Conservation (phyloP, 495 filamentous ascomycete species). For the Paragyromitra xinjiangensis region DNA sequence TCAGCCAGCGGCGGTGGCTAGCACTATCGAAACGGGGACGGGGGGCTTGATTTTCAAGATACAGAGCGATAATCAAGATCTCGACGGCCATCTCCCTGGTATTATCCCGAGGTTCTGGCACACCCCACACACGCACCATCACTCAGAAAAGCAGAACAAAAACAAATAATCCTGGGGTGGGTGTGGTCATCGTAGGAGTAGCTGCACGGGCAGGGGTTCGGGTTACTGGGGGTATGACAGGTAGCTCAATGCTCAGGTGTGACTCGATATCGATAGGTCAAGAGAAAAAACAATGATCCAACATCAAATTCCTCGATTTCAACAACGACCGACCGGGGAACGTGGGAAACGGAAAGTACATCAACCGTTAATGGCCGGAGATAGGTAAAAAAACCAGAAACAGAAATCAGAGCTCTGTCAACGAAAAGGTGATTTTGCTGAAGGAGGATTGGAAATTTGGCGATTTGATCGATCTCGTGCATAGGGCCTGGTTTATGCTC, state of each 20-base stretch:
- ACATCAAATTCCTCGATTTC: conserved; percentile 55
- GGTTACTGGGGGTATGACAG: conserved; percentile 46
- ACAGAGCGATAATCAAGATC: conserved; percentile 52
- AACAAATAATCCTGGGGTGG: conserved; percentile 43
- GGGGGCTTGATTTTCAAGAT: conserved; percentile 52
- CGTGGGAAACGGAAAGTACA: conserved; percentile 46
- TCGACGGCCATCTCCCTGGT: conserved; percentile 48
- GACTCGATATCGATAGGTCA: conserved; percentile 48
- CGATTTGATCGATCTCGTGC: conserved; percentile 56
- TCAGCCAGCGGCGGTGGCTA: conserved; percentile 37
- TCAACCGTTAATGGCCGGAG: conserved; percentile 46
- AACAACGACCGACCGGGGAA: conserved; percentile 47
- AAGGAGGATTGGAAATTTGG: conserved; percentile 47
- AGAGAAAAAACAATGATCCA: conserved; percentile 53
- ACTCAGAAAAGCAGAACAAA: conserved; percentile 38
- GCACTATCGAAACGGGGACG: conserved; percentile 42
- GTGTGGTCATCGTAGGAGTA: conserved; percentile 30
- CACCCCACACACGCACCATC: conserved; percentile 51
- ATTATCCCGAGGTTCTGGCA: conserved; percentile 53
- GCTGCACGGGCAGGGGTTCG: conserved; percentile 42
- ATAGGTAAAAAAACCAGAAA: conserved; percentile 47
- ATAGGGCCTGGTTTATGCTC: conserved; percentile 45
- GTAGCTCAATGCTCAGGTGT: conserved; percentile 44
- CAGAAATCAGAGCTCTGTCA: conserved; percentile 39
- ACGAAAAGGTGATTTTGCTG: conserved; percentile 30